Base-by-base conservation (phyloP, 257 asterid species). In the Primulina tabacum region DNA sequence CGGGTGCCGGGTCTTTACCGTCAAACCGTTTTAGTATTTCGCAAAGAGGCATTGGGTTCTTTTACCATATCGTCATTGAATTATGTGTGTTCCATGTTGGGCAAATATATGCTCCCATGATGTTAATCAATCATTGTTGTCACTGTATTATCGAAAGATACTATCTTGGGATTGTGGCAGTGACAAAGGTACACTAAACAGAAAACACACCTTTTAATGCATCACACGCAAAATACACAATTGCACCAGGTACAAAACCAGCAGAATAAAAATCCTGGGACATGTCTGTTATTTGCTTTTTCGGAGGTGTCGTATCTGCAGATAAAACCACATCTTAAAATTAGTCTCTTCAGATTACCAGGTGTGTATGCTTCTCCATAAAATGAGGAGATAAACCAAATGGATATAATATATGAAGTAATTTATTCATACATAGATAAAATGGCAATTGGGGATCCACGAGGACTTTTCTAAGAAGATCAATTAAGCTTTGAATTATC, bases 291-390 rank as follows among this genome's bases (percentile, higher is more conserved):
- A 94, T 53, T 78, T 79, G 86, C 90, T 86, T 88, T 82, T 94
- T 94, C 37, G 97, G 99, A 68, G 99, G 99, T 12, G 98, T 86
- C 11, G 98, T 94, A 76, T 89, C 97, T 94, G 85, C 58, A 75
- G 68, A 72, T 26, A 67, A 40, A 64, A 52, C 62, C 40, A 76
- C 67, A 64, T 11, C 30, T 62, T 61, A 69, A 47, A 50, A 32
- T 62, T 65, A 71, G 18, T 29, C 33, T 29, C 38, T 64, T 61
- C 30, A 66, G 73, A 69, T 40, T 47, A 74, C 40, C 64, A 17
- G 32, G 60, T 76, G 24, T 4, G 47, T 30, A 29, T 62, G 62
- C 18, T 56, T 76, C 55, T 62, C 29, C 56, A 62, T 40, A 68
- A 68, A 52, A 62, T 56, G 21, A 62, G n/a, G 70, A 50, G 50